Evolutionary conservation across 805 yeast species (phyloP), one percentile per base, ranked within the genome.

Genomic region (Metschnikowia koreensis): DNA sequence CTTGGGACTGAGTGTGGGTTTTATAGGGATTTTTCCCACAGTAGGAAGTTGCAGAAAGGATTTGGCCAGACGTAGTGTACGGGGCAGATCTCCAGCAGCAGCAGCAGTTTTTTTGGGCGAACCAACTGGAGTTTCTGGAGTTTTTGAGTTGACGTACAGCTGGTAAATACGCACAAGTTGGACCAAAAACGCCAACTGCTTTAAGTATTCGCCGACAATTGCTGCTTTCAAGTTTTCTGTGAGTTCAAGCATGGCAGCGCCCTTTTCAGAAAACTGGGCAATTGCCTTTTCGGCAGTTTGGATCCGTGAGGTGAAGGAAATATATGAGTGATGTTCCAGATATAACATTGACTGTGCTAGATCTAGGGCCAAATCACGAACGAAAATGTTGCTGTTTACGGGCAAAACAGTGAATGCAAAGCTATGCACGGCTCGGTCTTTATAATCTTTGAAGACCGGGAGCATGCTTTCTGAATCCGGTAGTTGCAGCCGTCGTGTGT

Each of bases 111-210:
- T 48, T 16, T 48, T 48, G 33, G 52, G 52, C 7, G 52, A 48
- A 6, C 29, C 51, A 6, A 26, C 22, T 13, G 52, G 47, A 28
- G 41, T 26, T 22, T 26, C 52, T 2, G 41, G 27, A 2, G 28
- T 48, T 38, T 46, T 46, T 13, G 54, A 53, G 47, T 62, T 66
- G 12, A 64, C 38, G 47, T 62, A 61, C 50, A 64, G 69, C 27
- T 77, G 79, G 64, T 78, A 84, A 10, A 86, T 79, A 45, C 92
- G 67, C 10, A 80, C 81, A n/a, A 84, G 80, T 66, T 86, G 92
- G 13, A 85, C 81, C 50, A 80, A 75, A 48, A 81, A 77, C 13
- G 88, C 87, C 44, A 86, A 59, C 43, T 69, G 75, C 17, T 67
- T 70, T 31, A 85, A 67, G 61, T 81, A 86, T 9, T 64, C 65